These are phyloP conservation scores for Excoecaria agallocha DNA, from an alignment of 345 rosid species.

Conservation along the genomic window DNA sequence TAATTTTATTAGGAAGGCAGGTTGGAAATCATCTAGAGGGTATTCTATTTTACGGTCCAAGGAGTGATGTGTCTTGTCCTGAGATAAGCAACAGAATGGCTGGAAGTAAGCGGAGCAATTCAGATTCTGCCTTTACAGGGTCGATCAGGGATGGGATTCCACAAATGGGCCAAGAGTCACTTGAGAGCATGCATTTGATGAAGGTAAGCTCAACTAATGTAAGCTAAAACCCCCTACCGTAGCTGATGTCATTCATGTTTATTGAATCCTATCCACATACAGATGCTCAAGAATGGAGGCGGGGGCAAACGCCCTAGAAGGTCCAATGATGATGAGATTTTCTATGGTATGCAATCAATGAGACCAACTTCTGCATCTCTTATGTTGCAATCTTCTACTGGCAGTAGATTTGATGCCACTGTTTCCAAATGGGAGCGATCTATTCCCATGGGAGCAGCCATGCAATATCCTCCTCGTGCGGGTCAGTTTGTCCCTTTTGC, in stretches of 20 bases:
- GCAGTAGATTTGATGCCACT: slow-evolving; percentile 43
- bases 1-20: slow-evolving; percentile 52
- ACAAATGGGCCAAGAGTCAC: slow-evolving; percentile 50
- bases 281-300: slow-evolving; percentile 67
- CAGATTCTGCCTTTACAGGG: slow-evolving; percentile 60
- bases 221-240: slow-evolving; percentile 3
- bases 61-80: slow-evolving; percentile 62
- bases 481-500: slow-evolving; percentile 58
- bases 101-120: slow-evolving; percentile 74
- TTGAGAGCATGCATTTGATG: slow-evolving; percentile 71
- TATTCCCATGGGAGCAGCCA: slow-evolving; percentile 42
- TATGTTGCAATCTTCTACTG: slow-evolving; percentile 44
- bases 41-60: slow-evolving; percentile 70
- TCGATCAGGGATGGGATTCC: slow-evolving; percentile 38
- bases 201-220: slow-evolving; percentile 46
- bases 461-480: slow-evolving; percentile 59
- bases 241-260: slow-evolving; percentile 6
- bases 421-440: slow-evolving; percentile 52
- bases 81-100: slow-evolving; percentile 59
- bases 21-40: slow-evolving; percentile 72
- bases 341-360: slow-evolving; percentile 40
- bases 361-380: slow-evolving; percentile 54
- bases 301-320: slow-evolving; percentile 50
- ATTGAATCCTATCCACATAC: slow-evolving; percentile 15
- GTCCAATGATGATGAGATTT: slow-evolving; percentile 50